Base-by-base conservation (phyloP, 2,329 filamentous ascomycete genomes). In the Cladosporium sphaerospermum region DNA sequence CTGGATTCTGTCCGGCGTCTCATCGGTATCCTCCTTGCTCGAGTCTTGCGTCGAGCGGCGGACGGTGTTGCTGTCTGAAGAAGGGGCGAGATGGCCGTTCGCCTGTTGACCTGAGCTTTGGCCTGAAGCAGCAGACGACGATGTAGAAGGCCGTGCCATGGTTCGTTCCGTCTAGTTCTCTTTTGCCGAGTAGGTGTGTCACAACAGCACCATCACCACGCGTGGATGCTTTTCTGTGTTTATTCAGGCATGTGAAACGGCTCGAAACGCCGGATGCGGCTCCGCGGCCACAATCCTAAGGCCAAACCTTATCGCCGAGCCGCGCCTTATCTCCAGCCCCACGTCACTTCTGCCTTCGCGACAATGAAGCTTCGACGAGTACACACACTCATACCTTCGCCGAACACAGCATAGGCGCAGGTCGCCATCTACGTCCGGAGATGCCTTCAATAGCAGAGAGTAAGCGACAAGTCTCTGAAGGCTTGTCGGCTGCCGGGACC, bases 381-480 rank as follows among this genome's bases (percentile, higher is more conserved):
- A 28, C 23, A 28, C 23, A 28, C 4, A 28, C 23, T 7, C 23
- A 28, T 28, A 28, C 23, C 23, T 28, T 28, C 23, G 23, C 23
- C 5, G 23, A 28, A 28, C 23, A 28, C 23, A 28, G 23, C 4
- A 28, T 28, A 28, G 23, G 23, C 23, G 23, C 23, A 28, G 23
- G 23, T 28, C 23, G 23, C 23, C 23, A 28, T 28, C 23, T 28
- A 3, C 23, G 23, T 28, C 11, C n/a, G 8, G 23, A 13, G 8
- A 67, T 67, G 65, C 65, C 64, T 44, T 67, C 65, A 19, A 59
- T 67, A 50, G 65, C 63, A 54, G 64, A 66, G 53, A 64, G 57
- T 41, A 62, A 62, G 54, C 60, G 59, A 54, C 59, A 61, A 52
- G 64, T 67, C 47, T 59, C 61, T 28, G 62, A 62, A 34, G 55